These are phyloP conservation scores for Cordia subcordata DNA, from an alignment of 257 asterid species.

Conservation along the genomic window DNA sequence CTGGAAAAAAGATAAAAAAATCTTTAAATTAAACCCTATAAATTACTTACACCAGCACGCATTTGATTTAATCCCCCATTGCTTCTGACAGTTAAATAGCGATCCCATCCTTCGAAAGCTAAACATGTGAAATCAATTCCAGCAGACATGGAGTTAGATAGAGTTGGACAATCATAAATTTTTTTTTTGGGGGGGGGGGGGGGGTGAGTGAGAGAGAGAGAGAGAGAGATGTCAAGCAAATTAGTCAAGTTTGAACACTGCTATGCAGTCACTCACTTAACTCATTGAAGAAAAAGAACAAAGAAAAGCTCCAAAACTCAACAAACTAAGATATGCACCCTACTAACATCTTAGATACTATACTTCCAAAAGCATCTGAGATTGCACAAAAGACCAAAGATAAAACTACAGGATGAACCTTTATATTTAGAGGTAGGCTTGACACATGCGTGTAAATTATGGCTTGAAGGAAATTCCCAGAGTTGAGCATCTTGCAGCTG, in stretches of 20 bases:
- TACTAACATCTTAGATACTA: not conserved
- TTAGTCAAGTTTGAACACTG: too few species aligned
- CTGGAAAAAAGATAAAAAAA: conserved; percentile 4
- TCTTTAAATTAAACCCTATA: conserved; percentile 7
- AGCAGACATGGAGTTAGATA: too few species aligned
- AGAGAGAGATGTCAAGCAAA: not conserved
- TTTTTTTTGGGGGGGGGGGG: too few species aligned
- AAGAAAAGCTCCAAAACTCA: too few species aligned
- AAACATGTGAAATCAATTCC: conserved; percentile 21
- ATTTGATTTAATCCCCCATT: conserved; percentile 97
- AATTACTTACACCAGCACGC: conserved; percentile 77
- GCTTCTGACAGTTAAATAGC: conserved; percentile 78
- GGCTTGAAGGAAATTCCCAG: conserved; percentile 60
- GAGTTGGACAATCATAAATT: not conserved
- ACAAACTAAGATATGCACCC: not conserved
- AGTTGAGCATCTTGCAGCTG: conserved; percentile 47
- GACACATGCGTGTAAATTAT: conserved; percentile 57
- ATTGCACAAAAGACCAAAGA: not conserved
- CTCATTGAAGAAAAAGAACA: too few species aligned
- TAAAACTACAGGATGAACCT: conserved; percentile 38
- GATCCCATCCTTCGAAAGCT: conserved; percentile 52
- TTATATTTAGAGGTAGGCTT: conserved; percentile 62
- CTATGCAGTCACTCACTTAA: too few species aligned
- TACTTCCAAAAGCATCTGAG: not conserved
- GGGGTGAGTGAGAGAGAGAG: not conserved